phyloP scores from a whole-genome alignment of 768 basidiomycete species.

The Macrocybe gigantea region DNA sequence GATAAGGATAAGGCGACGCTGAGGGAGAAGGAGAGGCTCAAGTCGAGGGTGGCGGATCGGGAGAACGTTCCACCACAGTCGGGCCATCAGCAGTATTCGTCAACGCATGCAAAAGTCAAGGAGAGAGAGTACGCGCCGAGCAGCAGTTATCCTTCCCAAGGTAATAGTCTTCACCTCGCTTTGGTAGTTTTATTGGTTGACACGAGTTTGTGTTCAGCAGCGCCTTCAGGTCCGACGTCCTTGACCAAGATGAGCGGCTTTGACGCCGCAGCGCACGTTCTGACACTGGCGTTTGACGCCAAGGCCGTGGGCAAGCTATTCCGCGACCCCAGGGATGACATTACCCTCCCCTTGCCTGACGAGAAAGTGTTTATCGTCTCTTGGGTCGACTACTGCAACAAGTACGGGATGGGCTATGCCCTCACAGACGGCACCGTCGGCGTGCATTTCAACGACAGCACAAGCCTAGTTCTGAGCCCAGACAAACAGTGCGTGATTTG shows the following conservation, averaged over 20 bases:
- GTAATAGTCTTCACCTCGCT: slow-evolving; percentile 2
- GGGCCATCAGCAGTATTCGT: not conserved
- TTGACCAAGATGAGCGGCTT: slow-evolving; percentile 45
- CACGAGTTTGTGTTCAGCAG: not conserved
- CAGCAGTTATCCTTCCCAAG: slow-evolving; percentile 3
- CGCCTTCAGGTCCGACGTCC: slow-evolving; percentile 6
- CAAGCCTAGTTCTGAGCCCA: slow-evolving; percentile 76
- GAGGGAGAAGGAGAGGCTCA: slow-evolving; percentile 16
- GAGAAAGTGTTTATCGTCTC: slow-evolving; percentile 90
- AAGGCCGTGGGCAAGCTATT: slow-evolving; percentile 59
- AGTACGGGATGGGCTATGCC: slow-evolving; percentile 99
- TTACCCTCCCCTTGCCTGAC: slow-evolving; percentile 38
- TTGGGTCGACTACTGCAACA: slow-evolving; percentile 99
- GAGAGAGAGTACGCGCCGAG: not conserved
- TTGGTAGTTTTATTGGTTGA: not conserved
- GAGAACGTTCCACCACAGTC: slow-evolving; percentile 24
- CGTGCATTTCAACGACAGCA: slow-evolving; percentile 96
- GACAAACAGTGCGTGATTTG: slow-evolving; percentile 69
- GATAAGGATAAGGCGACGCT: slow-evolving; percentile 18
- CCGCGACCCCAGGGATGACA: slow-evolving; percentile 54
- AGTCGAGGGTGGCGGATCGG: slow-evolving; percentile 16
- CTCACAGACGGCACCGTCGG: slow-evolving; percentile 93
- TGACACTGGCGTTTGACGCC: slow-evolving; percentile 62
- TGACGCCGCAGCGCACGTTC: slow-evolving; percentile 52
- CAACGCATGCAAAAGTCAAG: not conserved